Evolutionary conservation across 192 early-diverging fungal genomes (phyloP).

Genomic region (Glomus cerebriforme): DNA sequence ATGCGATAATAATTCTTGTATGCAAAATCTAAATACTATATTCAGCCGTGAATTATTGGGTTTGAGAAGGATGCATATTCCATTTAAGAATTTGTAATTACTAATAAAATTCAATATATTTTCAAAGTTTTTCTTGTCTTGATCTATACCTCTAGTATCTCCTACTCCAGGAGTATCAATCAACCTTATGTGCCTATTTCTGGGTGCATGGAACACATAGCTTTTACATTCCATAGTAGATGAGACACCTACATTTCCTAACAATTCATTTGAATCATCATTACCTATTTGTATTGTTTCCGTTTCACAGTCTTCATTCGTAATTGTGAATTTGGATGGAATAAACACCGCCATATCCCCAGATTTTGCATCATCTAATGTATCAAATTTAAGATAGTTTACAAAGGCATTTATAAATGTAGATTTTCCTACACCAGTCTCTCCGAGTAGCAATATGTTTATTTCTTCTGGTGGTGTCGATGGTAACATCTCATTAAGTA

Average conservation of each 20-base stretch:
- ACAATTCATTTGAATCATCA: constrained; percentile 22
- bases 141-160: constrained; percentile 33
- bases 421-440: constrained; percentile 38
- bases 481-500: too few species aligned
- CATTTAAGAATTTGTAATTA: constrained; percentile 28
- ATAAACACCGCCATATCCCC: constrained; percentile 29
- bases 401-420: constrained; percentile 41
- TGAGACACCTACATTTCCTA: background rate
- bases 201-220: constrained; percentile 33
- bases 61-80: constrained; percentile 34
- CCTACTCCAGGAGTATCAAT: constrained; percentile 40
- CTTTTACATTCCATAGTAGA: constrained; percentile 23
- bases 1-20: constrained; percentile 35
- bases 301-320: constrained; percentile 15
- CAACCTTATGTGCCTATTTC: constrained; percentile 29
- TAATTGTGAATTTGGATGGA: constrained; percentile 24
- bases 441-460: background rate
- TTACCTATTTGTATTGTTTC: constrained; percentile 21
- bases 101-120: constrained; percentile 24
- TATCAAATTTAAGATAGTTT: constrained; percentile 37
- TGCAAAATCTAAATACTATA: constrained; percentile 32
- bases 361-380: constrained; percentile 22
- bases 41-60: constrained; percentile 31
- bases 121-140: constrained; percentile 37
- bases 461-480: background rate